Evolutionary conservation across 805 yeast species (phyloP).

Genomic region (Diddensiella santjacobensis): DNA sequence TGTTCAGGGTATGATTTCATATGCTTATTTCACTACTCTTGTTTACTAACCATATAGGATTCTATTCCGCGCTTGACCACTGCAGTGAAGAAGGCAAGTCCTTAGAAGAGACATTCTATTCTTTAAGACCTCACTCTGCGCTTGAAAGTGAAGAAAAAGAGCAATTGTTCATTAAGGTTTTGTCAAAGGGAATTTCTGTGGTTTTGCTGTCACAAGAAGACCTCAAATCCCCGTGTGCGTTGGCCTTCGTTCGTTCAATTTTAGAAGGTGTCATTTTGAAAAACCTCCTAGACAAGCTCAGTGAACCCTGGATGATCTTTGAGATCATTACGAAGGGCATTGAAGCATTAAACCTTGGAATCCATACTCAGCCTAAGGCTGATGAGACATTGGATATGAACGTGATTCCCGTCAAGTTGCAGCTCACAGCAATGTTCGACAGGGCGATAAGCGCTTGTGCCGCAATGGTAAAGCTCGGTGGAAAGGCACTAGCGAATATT

Average conservation of each 20-base stretch:
- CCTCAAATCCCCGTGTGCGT: slow-evolving; percentile 38
- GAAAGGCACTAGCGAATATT: slow-evolving; percentile 16
- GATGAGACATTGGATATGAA: not conserved
- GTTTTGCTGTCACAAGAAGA: slow-evolving; percentile 42
- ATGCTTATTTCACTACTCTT: no score
- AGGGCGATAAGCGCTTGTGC: slow-evolving; percentile 6
- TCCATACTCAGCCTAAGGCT: not conserved
- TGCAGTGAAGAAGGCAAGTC: no score
- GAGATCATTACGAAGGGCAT: slow-evolving; percentile 37
- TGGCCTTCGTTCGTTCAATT: slow-evolving; percentile 39
- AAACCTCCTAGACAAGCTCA: slow-evolving; percentile 42
- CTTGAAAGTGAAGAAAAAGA: slow-evolving; percentile 27
- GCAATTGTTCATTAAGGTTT: slow-evolving; percentile 35
- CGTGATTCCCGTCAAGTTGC: not conserved
- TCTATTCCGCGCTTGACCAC: no score
- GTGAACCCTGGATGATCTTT: slow-evolving; percentile 52
- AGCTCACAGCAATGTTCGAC: slow-evolving; percentile 10
- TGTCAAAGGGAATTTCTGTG: slow-evolving; percentile 37
- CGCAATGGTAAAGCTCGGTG: slow-evolving; percentile 6
- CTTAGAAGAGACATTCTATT: slow-evolving; percentile 34
- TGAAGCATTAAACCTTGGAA: slow-evolving; percentile 1
- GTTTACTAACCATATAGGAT: no score
- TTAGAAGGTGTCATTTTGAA: slow-evolving; percentile 42
- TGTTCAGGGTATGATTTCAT: slow-evolving; percentile 34
- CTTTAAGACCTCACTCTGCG: slow-evolving; percentile 36